Evolutionary conservation across 495 filamentous ascomycete species (phyloP).

Genomic region (Sordaria brevicollis): DNA sequence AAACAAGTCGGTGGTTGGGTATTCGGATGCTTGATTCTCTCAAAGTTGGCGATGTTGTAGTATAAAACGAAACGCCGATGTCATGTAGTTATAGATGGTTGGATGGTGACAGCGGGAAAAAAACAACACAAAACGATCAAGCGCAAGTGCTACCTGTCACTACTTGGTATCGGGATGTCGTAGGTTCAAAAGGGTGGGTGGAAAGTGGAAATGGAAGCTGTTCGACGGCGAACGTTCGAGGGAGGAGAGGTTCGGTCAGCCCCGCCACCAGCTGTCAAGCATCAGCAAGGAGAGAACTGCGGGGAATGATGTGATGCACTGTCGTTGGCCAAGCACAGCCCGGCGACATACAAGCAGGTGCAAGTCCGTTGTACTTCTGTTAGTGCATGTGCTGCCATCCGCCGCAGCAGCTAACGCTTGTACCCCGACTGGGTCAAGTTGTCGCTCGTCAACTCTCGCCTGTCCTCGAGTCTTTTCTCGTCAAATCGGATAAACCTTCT

Average conservation of each 20-base stretch:
- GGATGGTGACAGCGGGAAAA: neutral
- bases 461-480: too few species aligned
- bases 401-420: neutral
- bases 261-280: slow-evolving; percentile 8
- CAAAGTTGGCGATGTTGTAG: neutral
- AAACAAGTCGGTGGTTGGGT: neutral
- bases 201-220: neutral
- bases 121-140: neutral
- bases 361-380: neutral
- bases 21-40: neutral
- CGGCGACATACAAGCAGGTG: too few species aligned
- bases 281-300: neutral
- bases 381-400: neutral
- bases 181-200: neutral
- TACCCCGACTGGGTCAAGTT: neutral
- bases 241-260: slow-evolving; percentile 4
- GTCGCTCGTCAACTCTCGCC: too few species aligned
- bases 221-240: neutral
- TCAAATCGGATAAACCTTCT: neutral
- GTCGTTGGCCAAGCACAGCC: neutral
- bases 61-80: neutral
- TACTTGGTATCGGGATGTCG: too few species aligned
- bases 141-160: neutral
- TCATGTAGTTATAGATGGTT: too few species aligned
- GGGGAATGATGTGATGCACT: slow-evolving; percentile 8